Percentiles rank a stretch among this genome's conserved stretches.
Conservation (phyloP, 2,329 filamentous ascomycete species). For the Penicillium glabrum region DNA sequence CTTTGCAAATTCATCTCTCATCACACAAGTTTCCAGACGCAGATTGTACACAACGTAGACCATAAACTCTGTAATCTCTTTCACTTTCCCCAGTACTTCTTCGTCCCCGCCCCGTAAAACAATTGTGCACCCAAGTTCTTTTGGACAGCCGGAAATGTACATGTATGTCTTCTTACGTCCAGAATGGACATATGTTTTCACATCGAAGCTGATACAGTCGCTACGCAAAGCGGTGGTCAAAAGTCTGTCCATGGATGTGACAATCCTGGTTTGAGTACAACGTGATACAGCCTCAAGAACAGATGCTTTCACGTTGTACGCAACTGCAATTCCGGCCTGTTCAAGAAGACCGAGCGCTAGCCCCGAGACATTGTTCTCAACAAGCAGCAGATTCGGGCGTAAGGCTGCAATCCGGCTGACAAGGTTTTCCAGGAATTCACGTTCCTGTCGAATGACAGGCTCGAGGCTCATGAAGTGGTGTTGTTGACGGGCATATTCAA, state of each 20-base stretch:
- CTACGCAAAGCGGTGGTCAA: conserved; percentile 72
- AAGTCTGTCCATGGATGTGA: conserved; percentile 93
- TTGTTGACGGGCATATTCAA: conserved; percentile 92
- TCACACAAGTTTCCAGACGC: conserved; percentile 89
- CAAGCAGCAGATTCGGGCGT: conserved; percentile 81
- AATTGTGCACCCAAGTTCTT: conserved; percentile 91
- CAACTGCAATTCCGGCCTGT: conserved; percentile 86
- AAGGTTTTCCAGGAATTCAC: conserved; percentile 87
- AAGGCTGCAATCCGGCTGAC: conserved; percentile 88
- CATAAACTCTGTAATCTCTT: conserved; percentile 97
- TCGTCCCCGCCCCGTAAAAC: conserved; percentile 79
- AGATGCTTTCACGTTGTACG: conserved; percentile 93
- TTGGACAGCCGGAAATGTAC: conserved; percentile 85
- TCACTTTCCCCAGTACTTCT: conserved; percentile 71
- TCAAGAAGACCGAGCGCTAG: conserved; percentile 85
- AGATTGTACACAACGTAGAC: conserved; percentile 98
- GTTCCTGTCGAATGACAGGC: conserved; percentile 93
- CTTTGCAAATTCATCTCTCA: conserved; percentile 88
- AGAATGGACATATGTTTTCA: conserved; percentile 89
- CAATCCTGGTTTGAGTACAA: conserved; percentile 87
- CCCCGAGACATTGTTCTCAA: conserved; percentile 89
- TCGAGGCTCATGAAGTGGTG: conserved; percentile 98
- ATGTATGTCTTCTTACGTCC: conserved; percentile 91
- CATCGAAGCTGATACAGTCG: conserved; percentile 84
- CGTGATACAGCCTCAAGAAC: conserved; percentile 93